phyloP scores from a whole-genome alignment of 192 early-diverging fungal genomes.

The Linnemannia exigua region DNA sequence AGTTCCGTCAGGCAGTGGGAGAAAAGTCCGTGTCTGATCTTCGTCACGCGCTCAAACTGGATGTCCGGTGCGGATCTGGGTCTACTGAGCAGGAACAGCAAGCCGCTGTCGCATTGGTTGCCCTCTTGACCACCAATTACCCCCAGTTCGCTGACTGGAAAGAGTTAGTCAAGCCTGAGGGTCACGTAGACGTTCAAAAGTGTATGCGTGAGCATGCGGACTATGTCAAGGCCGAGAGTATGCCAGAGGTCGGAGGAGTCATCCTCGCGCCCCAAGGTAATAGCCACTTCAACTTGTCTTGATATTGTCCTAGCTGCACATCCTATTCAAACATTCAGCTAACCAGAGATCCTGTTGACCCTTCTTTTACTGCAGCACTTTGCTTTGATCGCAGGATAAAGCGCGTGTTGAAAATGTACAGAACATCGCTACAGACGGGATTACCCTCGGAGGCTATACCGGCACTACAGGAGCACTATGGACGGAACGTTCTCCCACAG shows the following conservation, averaged over 20 bases:
- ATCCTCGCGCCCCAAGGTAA: constrained; percentile 74
- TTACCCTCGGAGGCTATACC: constrained; percentile 70
- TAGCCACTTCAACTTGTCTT: background rate
- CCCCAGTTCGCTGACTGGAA: constrained; percentile 91
- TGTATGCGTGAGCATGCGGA: constrained; percentile 75
- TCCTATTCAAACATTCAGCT: background rate
- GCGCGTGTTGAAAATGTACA: constrained; percentile 88
- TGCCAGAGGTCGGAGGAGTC: constrained; percentile 61
- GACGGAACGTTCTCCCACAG: constrained; percentile 85
- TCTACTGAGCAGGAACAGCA: constrained; percentile 79
- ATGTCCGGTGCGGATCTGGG: constrained; percentile 78
- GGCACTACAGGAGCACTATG: constrained; percentile 83
- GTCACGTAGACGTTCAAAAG: constrained; percentile 81
- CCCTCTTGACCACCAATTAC: constrained; percentile 80
- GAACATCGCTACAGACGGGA: constrained; percentile 76
- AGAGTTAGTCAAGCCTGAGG: constrained; percentile 88
- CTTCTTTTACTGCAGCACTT: constrained; percentile 60
- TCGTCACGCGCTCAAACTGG: constrained; percentile 81
- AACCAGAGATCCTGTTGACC: background rate
- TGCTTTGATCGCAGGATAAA: constrained; percentile 97
- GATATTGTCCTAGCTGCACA: too few species aligned
- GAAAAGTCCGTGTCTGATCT: constrained; percentile 86
- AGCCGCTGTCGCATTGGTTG: constrained; percentile 83
- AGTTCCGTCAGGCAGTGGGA: constrained; percentile 88
- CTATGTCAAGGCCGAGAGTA: constrained; percentile 58